Conservation (phyloP, 2,329 filamentous ascomycete species). For the Colletotrichum cuscutae region DNA sequence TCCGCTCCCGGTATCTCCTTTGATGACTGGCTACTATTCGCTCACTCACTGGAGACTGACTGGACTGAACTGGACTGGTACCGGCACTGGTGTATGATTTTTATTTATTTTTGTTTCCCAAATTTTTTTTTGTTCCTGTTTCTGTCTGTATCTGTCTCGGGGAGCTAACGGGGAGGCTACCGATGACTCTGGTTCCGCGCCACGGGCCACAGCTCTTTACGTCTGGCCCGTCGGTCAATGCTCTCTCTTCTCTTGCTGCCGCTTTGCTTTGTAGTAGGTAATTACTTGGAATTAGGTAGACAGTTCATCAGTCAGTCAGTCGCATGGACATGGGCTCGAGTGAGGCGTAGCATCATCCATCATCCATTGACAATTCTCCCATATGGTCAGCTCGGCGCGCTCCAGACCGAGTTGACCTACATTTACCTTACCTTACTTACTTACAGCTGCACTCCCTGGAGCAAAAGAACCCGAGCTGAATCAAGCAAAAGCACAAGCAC, state of each 20-base stretch:
- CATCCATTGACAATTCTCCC: not conserved
- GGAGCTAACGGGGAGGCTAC: not conserved
- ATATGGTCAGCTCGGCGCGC: not conserved
- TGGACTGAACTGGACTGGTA: not conserved
- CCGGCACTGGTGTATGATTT: not conserved
- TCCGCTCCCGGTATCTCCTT: not conserved
- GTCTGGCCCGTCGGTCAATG: not conserved
- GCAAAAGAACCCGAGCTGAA: not conserved
- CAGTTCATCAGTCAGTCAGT: not conserved
- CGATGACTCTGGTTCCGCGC: not conserved
- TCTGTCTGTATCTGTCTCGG: not conserved
- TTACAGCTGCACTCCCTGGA: not conserved
- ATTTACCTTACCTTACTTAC: not conserved
- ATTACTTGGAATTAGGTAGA: not conserved
- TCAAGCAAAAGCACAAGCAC: not conserved
- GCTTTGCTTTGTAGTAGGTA: not conserved
- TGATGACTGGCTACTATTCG: not conserved
- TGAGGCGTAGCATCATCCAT: not conserved
- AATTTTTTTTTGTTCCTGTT: not conserved
- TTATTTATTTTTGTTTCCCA: not conserved
- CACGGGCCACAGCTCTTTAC: slow-evolving; percentile 10
- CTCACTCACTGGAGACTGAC: too few relatives aligned
- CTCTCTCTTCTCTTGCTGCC: not conserved
- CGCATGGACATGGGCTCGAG: not conserved
- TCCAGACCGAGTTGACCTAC: not conserved